Evolutionary conservation across 2,329 filamentous ascomycete genomes (phyloP).

Genomic region (Juglanconis oblonga): DNA sequence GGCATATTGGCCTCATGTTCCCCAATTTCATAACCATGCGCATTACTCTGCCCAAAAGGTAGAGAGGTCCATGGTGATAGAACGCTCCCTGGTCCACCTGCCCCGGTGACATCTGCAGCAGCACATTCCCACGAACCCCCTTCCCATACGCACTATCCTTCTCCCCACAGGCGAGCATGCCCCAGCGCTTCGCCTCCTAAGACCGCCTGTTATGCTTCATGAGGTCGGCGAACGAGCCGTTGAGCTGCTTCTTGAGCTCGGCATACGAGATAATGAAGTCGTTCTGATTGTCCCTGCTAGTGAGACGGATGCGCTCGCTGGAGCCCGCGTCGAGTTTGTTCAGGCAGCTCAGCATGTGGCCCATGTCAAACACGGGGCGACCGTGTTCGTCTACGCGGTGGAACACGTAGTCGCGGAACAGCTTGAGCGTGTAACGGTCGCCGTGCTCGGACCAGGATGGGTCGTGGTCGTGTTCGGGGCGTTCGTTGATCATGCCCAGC

Average conservation of each 20-base stretch:
- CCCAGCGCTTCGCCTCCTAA: neutral
- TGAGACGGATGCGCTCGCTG: constrained; percentile 81
- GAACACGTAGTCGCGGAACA: constrained; percentile 96
- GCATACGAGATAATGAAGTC: constrained; percentile 86
- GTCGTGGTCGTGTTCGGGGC: constrained; percentile 78
- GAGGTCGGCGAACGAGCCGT: constrained; percentile 56
- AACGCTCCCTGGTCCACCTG: no score
- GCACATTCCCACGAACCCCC: no score
- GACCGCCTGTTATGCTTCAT: constrained; percentile 37
- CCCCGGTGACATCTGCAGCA: no score
- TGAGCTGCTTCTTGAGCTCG: constrained; percentile 71
- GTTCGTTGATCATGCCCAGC: constrained; percentile 83
- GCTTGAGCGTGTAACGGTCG: constrained; percentile 86
- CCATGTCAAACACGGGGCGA: constrained; percentile 79
- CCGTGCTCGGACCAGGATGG: constrained; percentile 86
- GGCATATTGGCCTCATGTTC: no score
- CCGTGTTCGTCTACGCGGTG: constrained; percentile 88
- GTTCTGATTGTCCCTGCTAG: constrained; percentile 87
- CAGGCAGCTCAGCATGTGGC: constrained; percentile 80
- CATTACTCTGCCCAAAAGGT: no score
- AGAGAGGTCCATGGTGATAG: no score
- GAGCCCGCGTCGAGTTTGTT: constrained; percentile 91
- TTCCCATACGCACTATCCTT: neutral
- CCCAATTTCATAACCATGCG: no score
- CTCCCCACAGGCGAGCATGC: neutral